These are phyloP conservation scores for Ceratorhiza oryzae-sativae DNA, from an alignment of 1,284 basidiomycete species.

Conservation along the genomic window DNA sequence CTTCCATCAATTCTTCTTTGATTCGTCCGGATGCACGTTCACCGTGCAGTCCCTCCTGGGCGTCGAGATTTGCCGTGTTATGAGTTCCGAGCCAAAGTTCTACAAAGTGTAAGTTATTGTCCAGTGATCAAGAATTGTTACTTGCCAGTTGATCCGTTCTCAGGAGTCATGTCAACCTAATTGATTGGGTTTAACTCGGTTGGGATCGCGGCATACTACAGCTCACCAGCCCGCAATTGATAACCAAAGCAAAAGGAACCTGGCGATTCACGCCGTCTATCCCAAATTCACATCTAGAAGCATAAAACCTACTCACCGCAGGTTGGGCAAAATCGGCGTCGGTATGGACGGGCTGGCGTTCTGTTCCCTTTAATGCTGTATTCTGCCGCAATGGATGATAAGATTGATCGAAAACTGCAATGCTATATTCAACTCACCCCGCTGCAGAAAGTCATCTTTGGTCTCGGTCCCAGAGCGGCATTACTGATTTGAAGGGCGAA, in stretches of 20 bases:
- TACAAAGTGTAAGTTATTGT: not conserved
- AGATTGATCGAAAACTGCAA: not conserved
- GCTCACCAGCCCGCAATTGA: conserved; percentile 38
- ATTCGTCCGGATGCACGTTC: conserved; percentile 37
- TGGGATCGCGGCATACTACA: not conserved
- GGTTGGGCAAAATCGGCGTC: conserved; percentile 41
- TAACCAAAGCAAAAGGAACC: conserved; percentile 38
- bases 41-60: conserved; percentile 37
- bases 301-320: not conserved
- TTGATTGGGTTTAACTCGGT: not conserved
- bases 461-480: conserved; percentile 34
- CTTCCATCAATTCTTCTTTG: conserved; percentile 20
- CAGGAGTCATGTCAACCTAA: conserved; percentile 39
- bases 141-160: conserved; percentile 40
- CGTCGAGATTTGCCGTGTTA: conserved; percentile 28
- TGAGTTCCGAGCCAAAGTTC: conserved; percentile 42
- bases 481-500: conserved; percentile 38
- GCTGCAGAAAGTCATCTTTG: conserved; percentile 40
- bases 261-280: not conserved
- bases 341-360: conserved; percentile 37
- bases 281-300: not conserved
- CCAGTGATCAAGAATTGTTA: too few relatives aligned
- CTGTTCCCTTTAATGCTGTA: conserved; percentile 36
- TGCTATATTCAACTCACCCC: conserved; percentile 20
- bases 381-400: conserved; percentile 5